These are phyloP conservation scores for Passiflora organensis DNA, from an alignment of 345 rosid genomes.

Conservation along the genomic window DNA sequence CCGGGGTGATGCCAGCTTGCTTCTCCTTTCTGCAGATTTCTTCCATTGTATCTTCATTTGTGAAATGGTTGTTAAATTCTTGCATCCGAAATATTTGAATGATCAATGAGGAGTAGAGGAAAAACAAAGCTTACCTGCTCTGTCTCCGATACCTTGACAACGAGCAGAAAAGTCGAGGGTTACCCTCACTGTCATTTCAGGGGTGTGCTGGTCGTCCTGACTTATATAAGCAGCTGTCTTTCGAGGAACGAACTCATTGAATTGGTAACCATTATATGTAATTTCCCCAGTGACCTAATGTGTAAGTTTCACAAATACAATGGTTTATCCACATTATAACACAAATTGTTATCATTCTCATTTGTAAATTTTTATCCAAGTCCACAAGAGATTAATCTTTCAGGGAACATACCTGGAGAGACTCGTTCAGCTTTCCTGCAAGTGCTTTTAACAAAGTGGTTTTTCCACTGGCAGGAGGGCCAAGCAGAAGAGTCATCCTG, in stretches of 20 bases:
- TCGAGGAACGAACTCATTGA: constrained; percentile 10
- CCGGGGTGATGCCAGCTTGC: constrained; percentile 3
- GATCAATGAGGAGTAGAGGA: neutral
- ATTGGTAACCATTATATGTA: constrained; percentile 5
- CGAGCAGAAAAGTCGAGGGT: constrained; percentile 40
- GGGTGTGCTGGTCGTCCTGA: constrained; percentile 4
- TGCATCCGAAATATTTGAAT: neutral
- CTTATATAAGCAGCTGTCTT: constrained; percentile 16
- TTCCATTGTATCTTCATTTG: neutral
- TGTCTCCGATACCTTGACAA: constrained; percentile 68
- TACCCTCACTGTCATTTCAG: constrained; percentile 14
- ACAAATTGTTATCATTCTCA: too few species aligned
- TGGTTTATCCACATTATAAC: too few species aligned
- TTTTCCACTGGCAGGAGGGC: neutral
- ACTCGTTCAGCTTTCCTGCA: neutral
- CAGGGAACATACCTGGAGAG: neutral
- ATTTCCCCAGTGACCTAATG: constrained; percentile 50
- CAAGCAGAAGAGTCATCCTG: too few species aligned
- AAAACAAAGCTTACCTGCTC: neutral
- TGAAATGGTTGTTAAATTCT: neutral
- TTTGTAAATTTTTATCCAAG: too few species aligned
- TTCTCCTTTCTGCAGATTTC: constrained; percentile 7
- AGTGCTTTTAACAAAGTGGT: neutral
- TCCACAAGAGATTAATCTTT: too few species aligned
- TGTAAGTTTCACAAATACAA: neutral